These are phyloP conservation scores for Talaromyces funiculosus DNA, from an alignment of 2,329 filamentous ascomycete genomes.

Conservation along the genomic window DNA sequence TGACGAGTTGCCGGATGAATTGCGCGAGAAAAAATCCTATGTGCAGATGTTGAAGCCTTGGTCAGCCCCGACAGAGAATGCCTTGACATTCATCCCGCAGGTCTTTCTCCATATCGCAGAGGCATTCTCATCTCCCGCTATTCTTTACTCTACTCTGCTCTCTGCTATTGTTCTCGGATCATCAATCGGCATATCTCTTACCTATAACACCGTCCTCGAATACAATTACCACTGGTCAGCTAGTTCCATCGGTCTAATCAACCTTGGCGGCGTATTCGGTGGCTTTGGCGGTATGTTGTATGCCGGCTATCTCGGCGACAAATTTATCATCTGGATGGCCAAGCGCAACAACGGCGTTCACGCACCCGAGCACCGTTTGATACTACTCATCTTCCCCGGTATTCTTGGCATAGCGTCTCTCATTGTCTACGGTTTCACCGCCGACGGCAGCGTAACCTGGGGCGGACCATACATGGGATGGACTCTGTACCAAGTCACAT, in stretches of 20 bases:
- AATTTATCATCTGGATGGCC: conserved; percentile 25
- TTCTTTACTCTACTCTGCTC: conserved; percentile 34
- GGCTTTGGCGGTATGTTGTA: conserved; percentile 25
- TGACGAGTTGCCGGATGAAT: background rate
- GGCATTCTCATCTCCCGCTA: conserved; percentile 28
- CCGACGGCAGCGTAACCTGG: conserved; percentile 21
- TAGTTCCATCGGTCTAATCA: conserved; percentile 22
- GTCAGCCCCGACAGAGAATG: conserved; percentile 16
- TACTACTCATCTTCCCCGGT: conserved; percentile 28
- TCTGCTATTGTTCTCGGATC: conserved; percentile 34
- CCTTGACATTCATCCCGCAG: background rate
- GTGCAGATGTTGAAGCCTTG: conserved; percentile 31
- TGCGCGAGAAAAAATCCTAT: conserved; percentile 11
- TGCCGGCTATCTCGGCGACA: conserved; percentile 21
- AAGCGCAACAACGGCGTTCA: conserved; percentile 29
- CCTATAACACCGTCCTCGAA: conserved; percentile 33
- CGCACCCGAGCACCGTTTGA: conserved; percentile 31
- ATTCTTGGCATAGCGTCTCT: conserved; percentile 27
- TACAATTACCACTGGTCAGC: conserved; percentile 30
- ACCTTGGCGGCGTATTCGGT: conserved; percentile 24
- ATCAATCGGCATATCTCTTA: conserved; percentile 35
- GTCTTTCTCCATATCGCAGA: background rate
- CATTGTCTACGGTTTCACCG: conserved; percentile 29
- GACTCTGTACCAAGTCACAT: conserved; percentile 21
- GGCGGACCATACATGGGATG: conserved; percentile 26